Evolutionary conservation across 768 basidiomycete genomes (phyloP).

Genomic region (Hemileccinum impolitum): DNA sequence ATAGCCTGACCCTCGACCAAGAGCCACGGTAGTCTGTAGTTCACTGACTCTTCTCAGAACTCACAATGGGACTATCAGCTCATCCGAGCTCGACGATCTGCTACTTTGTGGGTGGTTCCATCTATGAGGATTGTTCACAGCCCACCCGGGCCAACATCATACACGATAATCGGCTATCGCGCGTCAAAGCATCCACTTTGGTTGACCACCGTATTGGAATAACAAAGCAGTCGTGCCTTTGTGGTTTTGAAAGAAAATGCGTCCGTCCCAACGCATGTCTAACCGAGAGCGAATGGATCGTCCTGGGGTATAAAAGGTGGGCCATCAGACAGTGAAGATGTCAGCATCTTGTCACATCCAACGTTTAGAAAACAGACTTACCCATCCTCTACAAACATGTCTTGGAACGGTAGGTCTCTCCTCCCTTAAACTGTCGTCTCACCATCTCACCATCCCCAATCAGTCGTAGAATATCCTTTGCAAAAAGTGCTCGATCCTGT

Average conservation of each 20-base stretch:
- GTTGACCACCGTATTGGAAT: not conserved
- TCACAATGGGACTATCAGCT: too few relatives aligned
- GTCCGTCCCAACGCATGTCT: not conserved
- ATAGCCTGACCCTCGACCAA: too few relatives aligned
- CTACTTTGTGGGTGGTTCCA: too few relatives aligned
- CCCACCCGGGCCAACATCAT: not conserved
- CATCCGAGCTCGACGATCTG: too few relatives aligned
- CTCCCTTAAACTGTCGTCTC: not conserved
- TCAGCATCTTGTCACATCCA: not conserved
- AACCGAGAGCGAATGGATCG: not conserved
- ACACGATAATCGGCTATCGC: not conserved
- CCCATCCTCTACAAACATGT: not conserved
- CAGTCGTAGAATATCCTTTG: not conserved
- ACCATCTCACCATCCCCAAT: not conserved
- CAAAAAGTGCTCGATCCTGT: slow-evolving; percentile 16
- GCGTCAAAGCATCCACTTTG: not conserved
- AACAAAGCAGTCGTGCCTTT: slow-evolving; percentile 4
- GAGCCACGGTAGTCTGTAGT: too few relatives aligned
- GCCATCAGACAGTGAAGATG: not conserved
- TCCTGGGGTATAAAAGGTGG: slow-evolving; percentile 6
- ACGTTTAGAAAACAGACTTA: not conserved
- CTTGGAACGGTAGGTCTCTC: slow-evolving; percentile 1
- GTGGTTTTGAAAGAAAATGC: not conserved
- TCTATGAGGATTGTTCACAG: too few relatives aligned
- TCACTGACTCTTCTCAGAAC: too few relatives aligned